phyloP scores from a whole-genome alignment of 2,329 filamentous ascomycete genomes.

The Aspergillus versicolor region DNA sequence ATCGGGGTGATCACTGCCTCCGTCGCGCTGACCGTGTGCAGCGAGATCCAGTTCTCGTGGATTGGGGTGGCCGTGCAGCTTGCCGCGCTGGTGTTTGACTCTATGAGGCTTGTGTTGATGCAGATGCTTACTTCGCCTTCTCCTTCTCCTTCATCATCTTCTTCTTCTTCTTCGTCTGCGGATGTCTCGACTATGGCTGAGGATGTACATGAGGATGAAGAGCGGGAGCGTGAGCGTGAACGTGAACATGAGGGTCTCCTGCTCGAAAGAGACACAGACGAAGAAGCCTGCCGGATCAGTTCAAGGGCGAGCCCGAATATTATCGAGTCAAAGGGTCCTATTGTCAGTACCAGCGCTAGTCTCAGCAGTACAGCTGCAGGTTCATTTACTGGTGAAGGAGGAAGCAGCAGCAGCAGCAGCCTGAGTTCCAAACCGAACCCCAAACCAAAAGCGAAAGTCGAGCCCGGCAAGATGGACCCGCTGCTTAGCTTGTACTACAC shows the following conservation, averaged over 20 bases:
- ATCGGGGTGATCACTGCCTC: constrained; percentile 89
- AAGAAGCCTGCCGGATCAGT: neutral
- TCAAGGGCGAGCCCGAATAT: neutral
- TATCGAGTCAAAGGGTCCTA: too few relatives aligned
- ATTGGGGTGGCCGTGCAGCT: constrained; percentile 65
- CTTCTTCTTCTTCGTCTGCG: too few relatives aligned
- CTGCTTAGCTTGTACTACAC: constrained; percentile 87
- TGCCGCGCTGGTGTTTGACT: constrained; percentile 73
- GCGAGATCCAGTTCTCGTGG: constrained; percentile 80
- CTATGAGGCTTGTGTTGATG: constrained; percentile 75
- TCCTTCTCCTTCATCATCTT: neutral
- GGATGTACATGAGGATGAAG: neutral
- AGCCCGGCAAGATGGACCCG: constrained; percentile 68
- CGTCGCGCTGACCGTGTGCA: constrained; percentile 85
- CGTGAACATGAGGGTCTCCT: too few relatives aligned
- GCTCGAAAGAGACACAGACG: neutral
- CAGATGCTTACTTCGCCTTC: constrained; percentile 68
- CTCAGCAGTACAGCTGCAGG: too few relatives aligned
- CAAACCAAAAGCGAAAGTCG: neutral
- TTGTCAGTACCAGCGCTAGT: too few relatives aligned
- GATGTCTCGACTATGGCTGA: constrained; percentile 23
- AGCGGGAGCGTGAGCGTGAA: neutral
- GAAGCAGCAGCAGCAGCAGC: too few relatives aligned
- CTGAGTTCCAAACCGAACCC: neutral
- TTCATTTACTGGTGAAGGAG: too few relatives aligned